Conservation (phyloP, 2,329 filamentous ascomycete genomes). For the Claviceps capensis region DNA sequence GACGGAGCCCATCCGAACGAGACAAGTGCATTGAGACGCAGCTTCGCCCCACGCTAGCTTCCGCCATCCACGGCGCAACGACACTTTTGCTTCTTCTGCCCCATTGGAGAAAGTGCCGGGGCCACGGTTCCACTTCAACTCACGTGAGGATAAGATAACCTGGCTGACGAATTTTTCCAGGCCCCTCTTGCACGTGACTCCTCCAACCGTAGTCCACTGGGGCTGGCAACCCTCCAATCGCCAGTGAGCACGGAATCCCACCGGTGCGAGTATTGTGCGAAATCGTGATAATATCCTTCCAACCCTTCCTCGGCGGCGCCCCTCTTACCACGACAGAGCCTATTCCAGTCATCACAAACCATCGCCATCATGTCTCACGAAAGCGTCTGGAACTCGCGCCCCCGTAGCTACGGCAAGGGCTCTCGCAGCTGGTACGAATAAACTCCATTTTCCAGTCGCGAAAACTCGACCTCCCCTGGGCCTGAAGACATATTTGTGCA, state of each 20-base stretch:
- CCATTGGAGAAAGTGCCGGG: not conserved
- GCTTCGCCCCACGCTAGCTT: not conserved
- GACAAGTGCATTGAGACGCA: not conserved
- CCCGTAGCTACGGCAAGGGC: slow-evolving; percentile 95
- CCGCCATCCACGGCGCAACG: not conserved
- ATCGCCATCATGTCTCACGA: slow-evolving; percentile 57
- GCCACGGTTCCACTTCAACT: too few species aligned
- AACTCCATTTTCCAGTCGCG: not conserved
- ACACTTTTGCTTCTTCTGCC: not conserved
- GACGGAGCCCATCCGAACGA: not conserved
- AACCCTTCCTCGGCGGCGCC: slow-evolving; percentile 7
- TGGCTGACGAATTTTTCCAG: not conserved
- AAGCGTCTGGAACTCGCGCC: slow-evolving; percentile 98
- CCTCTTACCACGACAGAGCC: not conserved
- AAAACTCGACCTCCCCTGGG: not conserved
- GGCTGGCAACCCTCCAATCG: slow-evolving; percentile 25
- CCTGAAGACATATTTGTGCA: not conserved
- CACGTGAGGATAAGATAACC: slow-evolving; percentile 12
- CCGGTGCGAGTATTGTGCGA: slow-evolving; percentile 5
- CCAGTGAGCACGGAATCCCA: slow-evolving; percentile 13
- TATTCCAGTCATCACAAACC: slow-evolving; percentile 2
- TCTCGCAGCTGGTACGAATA: slow-evolving; percentile 71
- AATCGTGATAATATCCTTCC: slow-evolving; percentile 7
- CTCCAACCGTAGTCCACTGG: slow-evolving; percentile 11
- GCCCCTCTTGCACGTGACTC: slow-evolving; percentile 2